Conservation (phyloP, 2,329 filamentous ascomycete species). For the Microdochium paspali region DNA sequence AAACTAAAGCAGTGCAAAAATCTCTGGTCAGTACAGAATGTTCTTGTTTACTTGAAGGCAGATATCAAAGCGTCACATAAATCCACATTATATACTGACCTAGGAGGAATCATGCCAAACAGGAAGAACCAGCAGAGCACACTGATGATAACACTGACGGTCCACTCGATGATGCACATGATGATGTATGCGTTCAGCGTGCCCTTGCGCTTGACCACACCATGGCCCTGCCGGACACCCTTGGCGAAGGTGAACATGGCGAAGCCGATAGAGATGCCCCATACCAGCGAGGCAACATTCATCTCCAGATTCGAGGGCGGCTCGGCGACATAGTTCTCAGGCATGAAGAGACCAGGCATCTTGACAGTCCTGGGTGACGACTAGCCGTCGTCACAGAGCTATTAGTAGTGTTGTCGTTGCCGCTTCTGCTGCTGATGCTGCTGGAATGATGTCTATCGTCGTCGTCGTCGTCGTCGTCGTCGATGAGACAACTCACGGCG, state of each 20-base stretch:
- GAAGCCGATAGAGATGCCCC: conserved; percentile 1
- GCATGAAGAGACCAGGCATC: conserved; percentile 1
- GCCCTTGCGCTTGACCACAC: neutral
- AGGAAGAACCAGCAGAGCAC: neutral
- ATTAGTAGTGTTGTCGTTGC: neutral
- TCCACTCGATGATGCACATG: neutral
- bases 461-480: no score
- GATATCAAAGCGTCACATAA: neutral
- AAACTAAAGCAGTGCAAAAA: neutral
- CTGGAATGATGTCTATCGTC: neutral
- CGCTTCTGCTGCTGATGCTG: neutral
- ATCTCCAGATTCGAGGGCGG: neutral
- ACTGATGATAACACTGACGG: neutral
- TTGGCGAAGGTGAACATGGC: conserved; percentile 1
- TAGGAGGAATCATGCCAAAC: neutral
- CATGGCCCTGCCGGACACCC: neutral
- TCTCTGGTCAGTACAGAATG: no score
- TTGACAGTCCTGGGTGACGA: no score
- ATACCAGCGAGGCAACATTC: neutral
- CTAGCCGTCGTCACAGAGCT: no score
- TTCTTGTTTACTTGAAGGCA: neutral
- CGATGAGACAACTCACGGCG: no score
- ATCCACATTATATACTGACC: neutral
- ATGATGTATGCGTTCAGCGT: neutral
- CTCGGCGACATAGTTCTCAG: neutral